Percentiles rank a stretch among this genome's conserved stretches.
Evolutionary conservation across 2,329 filamentous ascomycete genomes (phyloP).

Genomic region (Gnomoniopsis sp.): DNA sequence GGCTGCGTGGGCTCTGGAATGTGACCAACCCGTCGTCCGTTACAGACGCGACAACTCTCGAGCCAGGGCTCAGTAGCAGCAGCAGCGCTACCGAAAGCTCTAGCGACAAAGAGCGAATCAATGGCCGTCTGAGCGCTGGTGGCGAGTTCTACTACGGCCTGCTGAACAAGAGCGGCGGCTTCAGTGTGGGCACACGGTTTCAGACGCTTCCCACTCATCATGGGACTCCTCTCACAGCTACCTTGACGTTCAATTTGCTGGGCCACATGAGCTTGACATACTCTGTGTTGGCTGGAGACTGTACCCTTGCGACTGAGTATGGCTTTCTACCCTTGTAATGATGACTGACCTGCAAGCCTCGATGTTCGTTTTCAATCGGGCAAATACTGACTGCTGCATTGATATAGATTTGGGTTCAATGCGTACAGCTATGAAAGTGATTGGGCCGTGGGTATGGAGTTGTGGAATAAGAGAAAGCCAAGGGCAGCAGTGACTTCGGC

Average conservation of each 20-base stretch:
- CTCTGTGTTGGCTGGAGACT: constrained; percentile 77
- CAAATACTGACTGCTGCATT: no score
- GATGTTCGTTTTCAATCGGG: no score
- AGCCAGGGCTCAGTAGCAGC: constrained; percentile 14
- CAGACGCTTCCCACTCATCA: constrained; percentile 77
- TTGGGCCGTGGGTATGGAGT: constrained; percentile 84
- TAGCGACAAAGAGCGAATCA: constrained; percentile 56
- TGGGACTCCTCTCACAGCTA: constrained; percentile 90
- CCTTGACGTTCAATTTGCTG: constrained; percentile 89
- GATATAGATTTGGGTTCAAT: constrained; percentile 85
- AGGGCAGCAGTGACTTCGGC: constrained; percentile 34
- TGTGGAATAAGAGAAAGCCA: constrained; percentile 70
- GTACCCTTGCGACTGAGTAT: constrained; percentile 67
- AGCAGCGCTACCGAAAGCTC: constrained; percentile 1
- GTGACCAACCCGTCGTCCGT: constrained; percentile 21
- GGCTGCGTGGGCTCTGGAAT: constrained; percentile 87
- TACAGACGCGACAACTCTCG: constrained; percentile 15
- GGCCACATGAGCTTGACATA: constrained; percentile 90
- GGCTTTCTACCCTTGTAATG: no score
- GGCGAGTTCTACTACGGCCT: constrained; percentile 95
- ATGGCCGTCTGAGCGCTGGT: constrained; percentile 84
- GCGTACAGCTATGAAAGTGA: constrained; percentile 98
- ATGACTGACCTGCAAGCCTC: no score
- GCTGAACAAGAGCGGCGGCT: constrained; percentile 87
- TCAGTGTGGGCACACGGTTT: constrained; percentile 86